Evolutionary conservation across 2,329 filamentous ascomycete genomes (phyloP).

Genomic region (Calonectria crousiana): DNA sequence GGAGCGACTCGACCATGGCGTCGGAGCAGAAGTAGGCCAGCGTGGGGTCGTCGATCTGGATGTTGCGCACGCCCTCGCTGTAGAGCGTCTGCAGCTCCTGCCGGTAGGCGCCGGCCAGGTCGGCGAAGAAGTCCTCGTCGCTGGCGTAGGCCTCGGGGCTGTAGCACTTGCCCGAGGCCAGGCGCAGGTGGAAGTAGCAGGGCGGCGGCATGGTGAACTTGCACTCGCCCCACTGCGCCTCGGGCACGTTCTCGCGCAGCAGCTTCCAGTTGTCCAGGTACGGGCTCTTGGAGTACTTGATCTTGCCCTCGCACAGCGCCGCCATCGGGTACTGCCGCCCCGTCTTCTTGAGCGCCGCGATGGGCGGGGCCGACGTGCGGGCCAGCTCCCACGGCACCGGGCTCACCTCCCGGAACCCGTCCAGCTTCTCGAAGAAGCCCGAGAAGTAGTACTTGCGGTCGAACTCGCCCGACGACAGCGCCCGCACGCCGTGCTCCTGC

Average conservation of each 20-base stretch:
- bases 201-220: conserved; percentile 77
- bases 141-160: conserved; percentile 63
- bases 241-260: conserved; percentile 59
- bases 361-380: conserved; percentile 53
- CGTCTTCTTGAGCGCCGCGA: conserved; percentile 53
- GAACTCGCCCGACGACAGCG: conserved; percentile 79
- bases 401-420: conserved; percentile 53
- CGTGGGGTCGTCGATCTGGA: conserved; percentile 74
- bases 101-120: conserved; percentile 68
- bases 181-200: conserved; percentile 73
- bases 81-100: conserved; percentile 67
- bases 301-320: conserved; percentile 57
- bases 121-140: conserved; percentile 68
- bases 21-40: conserved; percentile 76
- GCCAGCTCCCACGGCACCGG: conserved; percentile 54
- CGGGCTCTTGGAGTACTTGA: conserved; percentile 55
- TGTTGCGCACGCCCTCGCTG: conserved; percentile 65
- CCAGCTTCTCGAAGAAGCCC: conserved; percentile 62
- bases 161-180: conserved; percentile 66
- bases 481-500: conserved; percentile 70
- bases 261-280: conserved; percentile 59
- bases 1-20: conserved; percentile 71
- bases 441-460: conserved; percentile 63
- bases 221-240: conserved; percentile 71
- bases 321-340: conserved; percentile 55